phyloP scores from a whole-genome alignment of 1,284 basidiomycete species.

The Cryptococcus neoformans region DNA sequence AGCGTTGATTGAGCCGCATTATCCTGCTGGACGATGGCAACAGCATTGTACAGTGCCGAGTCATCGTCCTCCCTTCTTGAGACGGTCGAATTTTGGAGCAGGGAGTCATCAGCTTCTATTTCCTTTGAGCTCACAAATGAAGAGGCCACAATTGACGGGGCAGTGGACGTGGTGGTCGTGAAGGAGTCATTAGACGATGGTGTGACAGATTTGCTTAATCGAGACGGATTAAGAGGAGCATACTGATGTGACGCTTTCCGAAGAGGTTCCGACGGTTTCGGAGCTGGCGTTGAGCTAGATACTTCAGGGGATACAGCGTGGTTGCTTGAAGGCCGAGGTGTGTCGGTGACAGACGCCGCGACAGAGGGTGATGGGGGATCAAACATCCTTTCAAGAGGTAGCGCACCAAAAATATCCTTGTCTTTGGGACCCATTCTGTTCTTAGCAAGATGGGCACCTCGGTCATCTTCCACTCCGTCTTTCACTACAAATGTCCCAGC shows the following conservation, averaged over 20 bases:
- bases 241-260: constrained; percentile 41
- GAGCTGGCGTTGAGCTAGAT: constrained; percentile 20
- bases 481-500: constrained; percentile 75
- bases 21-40: constrained; percentile 7
- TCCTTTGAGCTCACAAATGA: neutral
- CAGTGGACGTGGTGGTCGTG: constrained; percentile 10
- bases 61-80: constrained; percentile 4
- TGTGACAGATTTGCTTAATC: constrained; percentile 47
- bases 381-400: constrained; percentile 83
- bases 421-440: constrained; percentile 33
- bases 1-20: neutral
- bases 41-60: constrained; percentile 1
- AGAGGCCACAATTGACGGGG: constrained; percentile 3
- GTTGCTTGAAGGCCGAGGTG: neutral
- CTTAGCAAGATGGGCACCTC: constrained; percentile 38
- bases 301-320: neutral
- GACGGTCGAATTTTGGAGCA: constrained; percentile 9
- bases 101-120: constrained; percentile 11
- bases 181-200: constrained; percentile 27
- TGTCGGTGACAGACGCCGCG: neutral
- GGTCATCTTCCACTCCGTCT: constrained; percentile 63
- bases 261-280: constrained; percentile 17
- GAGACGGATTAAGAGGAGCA: constrained; percentile 42
- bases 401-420: constrained; percentile 79
- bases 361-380: constrained; percentile 75